Evolutionary conservation across 495 filamentous ascomycete genomes (phyloP), one percentile per base, ranked within the genome.

Genomic region (Hamigera avellanea): DNA sequence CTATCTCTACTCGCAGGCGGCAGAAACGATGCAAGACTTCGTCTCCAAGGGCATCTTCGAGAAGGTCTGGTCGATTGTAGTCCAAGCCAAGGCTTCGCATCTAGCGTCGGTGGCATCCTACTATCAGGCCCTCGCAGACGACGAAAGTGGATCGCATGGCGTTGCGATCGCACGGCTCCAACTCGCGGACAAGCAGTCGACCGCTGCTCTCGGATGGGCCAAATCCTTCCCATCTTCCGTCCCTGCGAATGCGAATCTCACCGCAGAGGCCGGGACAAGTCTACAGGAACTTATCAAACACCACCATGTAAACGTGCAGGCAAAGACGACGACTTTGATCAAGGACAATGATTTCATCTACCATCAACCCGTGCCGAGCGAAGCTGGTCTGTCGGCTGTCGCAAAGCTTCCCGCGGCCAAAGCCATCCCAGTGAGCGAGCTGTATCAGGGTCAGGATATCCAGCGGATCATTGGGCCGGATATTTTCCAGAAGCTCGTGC

Each of bases 321-420:
- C 91, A 35, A 83, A 78, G 49, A 64, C 94, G 16, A 59, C 63
- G 8, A 77, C 83, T 37, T 69, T 85, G 42, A 68, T 72, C 39
- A 95, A 95, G 44, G 91, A 98, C 56, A 98, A 98, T 52, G 91
- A 98, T 51, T 95, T 89, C 53, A 95, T 98, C 48, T 98, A 96
- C 48, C 91, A 98, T 56, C 86, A 95, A 42, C 76, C 76, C 0
- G 78, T 98, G 13, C 89, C 91, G 0, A 78, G 75, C 12, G 89
- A 95, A 55, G 82, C 84, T 9, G 75, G 74, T 29, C 67, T 98
- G 10, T 66, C 81, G 6, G 67, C 80, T 12, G 81, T 98, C 35
- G 76, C 88, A 2, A 98, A 96, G 54, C 71, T 96, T 8, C 85
- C 88, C 19, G 91, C 93, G 1, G 89, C 93, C n/a, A 98, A 96